phyloP scores from a whole-genome alignment of 139 green algal species.

The Closterium sp. region DNA sequence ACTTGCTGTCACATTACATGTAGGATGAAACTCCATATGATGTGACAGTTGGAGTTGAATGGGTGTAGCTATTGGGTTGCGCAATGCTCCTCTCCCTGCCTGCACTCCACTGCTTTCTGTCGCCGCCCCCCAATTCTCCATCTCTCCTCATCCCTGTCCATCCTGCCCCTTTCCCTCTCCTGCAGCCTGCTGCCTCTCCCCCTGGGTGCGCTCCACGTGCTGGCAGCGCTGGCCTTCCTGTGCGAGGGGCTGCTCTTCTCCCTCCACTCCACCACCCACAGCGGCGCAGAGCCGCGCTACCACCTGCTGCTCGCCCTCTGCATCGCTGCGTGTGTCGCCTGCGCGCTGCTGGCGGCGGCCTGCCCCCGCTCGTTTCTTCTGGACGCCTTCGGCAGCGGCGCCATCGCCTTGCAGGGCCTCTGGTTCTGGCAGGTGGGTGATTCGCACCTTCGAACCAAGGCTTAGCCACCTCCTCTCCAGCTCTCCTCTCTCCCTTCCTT shows the following conservation, averaged over 20 bases:
- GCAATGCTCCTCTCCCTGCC: too few relatives aligned
- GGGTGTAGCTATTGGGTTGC: too few relatives aligned
- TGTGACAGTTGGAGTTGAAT: too few relatives aligned
- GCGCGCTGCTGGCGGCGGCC: not conserved
- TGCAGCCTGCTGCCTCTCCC: conserved; percentile 26
- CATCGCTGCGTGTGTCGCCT: not conserved
- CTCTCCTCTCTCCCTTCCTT: too few relatives aligned
- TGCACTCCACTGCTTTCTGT: too few relatives aligned
- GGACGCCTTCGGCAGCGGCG: not conserved
- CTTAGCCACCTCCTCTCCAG: too few relatives aligned
- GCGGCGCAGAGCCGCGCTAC: conserved; percentile 26
- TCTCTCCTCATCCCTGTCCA: not conserved
- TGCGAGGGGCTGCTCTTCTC: conserved; percentile 26
- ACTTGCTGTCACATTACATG: too few relatives aligned
- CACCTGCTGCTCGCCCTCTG: conserved; percentile 19
- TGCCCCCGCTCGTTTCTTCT: conserved; percentile 8
- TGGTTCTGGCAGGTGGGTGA: conserved; percentile 29
- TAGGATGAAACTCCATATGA: too few relatives aligned
- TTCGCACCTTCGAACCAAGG: not conserved
- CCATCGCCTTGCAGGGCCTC: conserved; percentile 27
- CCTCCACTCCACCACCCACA: conserved; percentile 34
- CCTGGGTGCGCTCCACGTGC: conserved; percentile 4
- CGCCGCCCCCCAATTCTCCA: not conserved
- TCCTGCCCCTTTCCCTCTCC: not conserved
- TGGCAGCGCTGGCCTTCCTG: conserved; percentile 11